A percentile compares a stretch with the other conserved stretches of the same genome.
Evolutionary conservation across 352 stramenopile species (phyloP).

Genomic region (Phytophthora ramorum): DNA sequence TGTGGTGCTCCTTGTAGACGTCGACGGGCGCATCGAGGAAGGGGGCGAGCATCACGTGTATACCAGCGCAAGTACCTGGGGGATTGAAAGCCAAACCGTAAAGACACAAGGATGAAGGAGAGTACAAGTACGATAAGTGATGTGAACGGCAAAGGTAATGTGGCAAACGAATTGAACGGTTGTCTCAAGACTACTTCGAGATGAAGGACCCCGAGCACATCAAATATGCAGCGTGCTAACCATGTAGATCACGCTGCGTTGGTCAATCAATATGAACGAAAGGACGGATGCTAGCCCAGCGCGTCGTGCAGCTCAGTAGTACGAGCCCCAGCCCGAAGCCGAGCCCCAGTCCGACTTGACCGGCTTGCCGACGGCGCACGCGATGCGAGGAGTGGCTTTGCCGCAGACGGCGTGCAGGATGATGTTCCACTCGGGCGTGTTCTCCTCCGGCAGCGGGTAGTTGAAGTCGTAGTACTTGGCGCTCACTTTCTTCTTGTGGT

Average conservation of each 20-base stretch:
- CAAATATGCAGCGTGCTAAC: constrained; percentile 12
- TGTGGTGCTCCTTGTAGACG: constrained; percentile 12
- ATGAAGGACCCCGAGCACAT: constrained; percentile 17
- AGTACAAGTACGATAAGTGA: constrained; percentile 19
- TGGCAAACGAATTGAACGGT: constrained; percentile 27
- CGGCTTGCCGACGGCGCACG: constrained; percentile 46
- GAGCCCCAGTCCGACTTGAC: constrained; percentile 17
- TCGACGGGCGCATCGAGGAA: neutral
- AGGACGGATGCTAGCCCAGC: neutral
- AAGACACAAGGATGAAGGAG: constrained; percentile 9
- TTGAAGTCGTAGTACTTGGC: constrained; percentile 35
- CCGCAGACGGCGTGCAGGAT: constrained; percentile 56
- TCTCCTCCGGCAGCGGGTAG: constrained; percentile 44
- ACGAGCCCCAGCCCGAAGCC: constrained; percentile 1
- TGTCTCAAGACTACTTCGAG: constrained; percentile 19
- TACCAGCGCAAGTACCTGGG: neutral
- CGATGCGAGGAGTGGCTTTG: constrained; percentile 46
- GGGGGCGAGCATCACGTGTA: neutral
- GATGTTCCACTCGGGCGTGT: constrained; percentile 55
- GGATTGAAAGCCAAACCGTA: neutral
- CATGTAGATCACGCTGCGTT: constrained; percentile 7
- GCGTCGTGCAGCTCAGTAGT: constrained; percentile 2
- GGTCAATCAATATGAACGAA: constrained; percentile 15
- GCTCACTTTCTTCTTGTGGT: constrained; percentile 33
- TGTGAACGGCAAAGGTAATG: constrained; percentile 20